Percentiles rank a stretch among this genome's conserved stretches.
Conservation (phyloP, 2,329 filamentous ascomycete species). For the Xylariaceae sp. region DNA sequence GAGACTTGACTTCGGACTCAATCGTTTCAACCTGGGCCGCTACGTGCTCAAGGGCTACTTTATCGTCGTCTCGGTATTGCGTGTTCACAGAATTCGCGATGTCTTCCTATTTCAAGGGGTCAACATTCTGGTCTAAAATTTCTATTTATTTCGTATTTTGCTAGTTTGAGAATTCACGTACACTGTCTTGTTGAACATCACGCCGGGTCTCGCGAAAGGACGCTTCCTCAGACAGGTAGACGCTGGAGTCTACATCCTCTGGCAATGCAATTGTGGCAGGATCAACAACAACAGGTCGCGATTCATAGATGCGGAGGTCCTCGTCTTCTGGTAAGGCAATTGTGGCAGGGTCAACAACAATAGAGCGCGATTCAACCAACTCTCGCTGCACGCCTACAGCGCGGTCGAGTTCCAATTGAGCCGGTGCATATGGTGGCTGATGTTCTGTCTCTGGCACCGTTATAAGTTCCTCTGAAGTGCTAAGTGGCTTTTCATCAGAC, state of each 20-base stretch:
- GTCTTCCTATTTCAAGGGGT: neutral
- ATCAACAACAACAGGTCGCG: neutral
- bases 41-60: neutral
- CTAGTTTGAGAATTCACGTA: neutral
- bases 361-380: neutral
- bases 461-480: neutral
- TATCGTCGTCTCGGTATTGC: neutral
- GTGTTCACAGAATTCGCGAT: neutral
- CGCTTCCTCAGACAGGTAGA: neutral
- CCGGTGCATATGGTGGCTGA: neutral
- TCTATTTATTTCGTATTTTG: neutral
- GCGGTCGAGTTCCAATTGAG: neutral
- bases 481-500: slow-evolving; percentile 6
- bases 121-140: neutral
- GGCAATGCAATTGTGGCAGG: slow-evolving; percentile 10
- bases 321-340: neutral
- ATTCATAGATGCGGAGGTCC: neutral
- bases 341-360: neutral
- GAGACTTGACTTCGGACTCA: neutral
- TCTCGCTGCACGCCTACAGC: neutral
- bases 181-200: neutral
- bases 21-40: neutral
- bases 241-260: slow-evolving; percentile 4
- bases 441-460: neutral
- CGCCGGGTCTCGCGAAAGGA: neutral